Evolutionary conservation across 1,284 basidiomycete genomes (phyloP), one percentile per base, ranked within the genome.

Genomic region (Veloboletus limbatus): DNA sequence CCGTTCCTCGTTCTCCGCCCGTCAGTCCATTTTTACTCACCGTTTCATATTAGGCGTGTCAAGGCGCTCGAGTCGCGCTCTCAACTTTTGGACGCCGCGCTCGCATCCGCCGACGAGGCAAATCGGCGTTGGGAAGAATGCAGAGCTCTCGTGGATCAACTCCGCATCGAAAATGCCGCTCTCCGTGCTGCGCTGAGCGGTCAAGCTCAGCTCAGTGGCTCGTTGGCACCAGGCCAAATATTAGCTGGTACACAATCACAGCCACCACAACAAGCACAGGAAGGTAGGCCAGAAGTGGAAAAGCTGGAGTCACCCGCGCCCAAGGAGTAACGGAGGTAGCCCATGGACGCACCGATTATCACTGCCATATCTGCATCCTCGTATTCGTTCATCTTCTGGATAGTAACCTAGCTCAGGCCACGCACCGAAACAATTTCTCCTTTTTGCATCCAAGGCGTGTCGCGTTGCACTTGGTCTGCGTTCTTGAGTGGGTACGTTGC

Each of bases 121-220:
- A 90, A 89, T 60, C 75, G 88, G 10, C 80, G 88, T 20, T 89
- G 87, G 87, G 88, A 91, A 58, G 88, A 91, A 55, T 90, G 88
- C 55, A 81, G 88, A 21, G 79, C 81, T 7, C 75, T 90, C 45
- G 85, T 89, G 26, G 88, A 91, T 63, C 85, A 87, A 62, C 76
- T 91, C 11, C 79, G 88, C 36, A 79, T 88, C 43, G 88, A 91
- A 66, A 91, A 90, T 51, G 78, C 85, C 8, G 81, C 84, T 4
- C 66, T 81, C 3, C 69, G 77, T 10, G 70, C 73, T 1, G 73
- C 76, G 13, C 67, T 78, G 28, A 67, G 60, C 36, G 58, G 58
- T 2, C 72, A 74, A 31, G 58, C 69, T 3, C 73, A 75, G 54
- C 56, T 71, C 34, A n/a, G 49, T 36, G 55, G 57, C 14, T 37